Base-by-base conservation (phyloP, 2,329 filamentous ascomycete species). In the Fusarium gaditjirri region DNA sequence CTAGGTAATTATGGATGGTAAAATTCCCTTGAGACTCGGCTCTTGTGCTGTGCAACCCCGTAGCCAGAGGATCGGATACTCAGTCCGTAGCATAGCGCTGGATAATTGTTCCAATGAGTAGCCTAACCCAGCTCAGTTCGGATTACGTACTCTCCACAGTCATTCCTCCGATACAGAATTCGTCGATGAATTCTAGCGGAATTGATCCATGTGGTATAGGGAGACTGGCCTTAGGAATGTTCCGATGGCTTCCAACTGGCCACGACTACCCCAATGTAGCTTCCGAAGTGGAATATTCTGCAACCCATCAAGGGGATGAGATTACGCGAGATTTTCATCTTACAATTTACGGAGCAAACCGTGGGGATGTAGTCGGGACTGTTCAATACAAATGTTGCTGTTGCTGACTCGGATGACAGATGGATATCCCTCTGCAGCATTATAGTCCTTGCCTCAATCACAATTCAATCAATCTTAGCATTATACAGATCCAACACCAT, bases 331-430 rank as follows among this genome's bases (percentile, higher is more conserved):
- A 21, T 21, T 4, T 33, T 0, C 3, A 2, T 11, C 21, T 5
- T 21, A 31, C 8, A 6, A 8, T 33, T 19, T 4, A 16, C 36
- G 6, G 52, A 43, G 38, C 10, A 25, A 21, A 1, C 6, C 12
- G 1, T 21, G 8, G 3, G 8, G 17, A 33, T 11, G 8, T 16
- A 21, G 2, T n/a, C 6, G 17, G 25, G 12, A 44, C 17, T 8
- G n/a, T 33, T 43, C 12, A 44, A 44, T 55, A 55, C 27, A 55
- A 55, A 55, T 33, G 38, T 44, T 33, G 38, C 16, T 16, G n/a
- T 43, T 38, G 52, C n/a, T 44, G 17, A 21, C 38, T 55, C 10
- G 8, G 21, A 25, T 44, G 12, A 44, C 25, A 8, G 5, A 23
- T 25, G 25, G 5, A 23, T n/a, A 44, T 19, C 8, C 8, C 17